Evolutionary conservation across 805 yeast genomes (phyloP).

Genomic region (Komagataella kurtzmanii): DNA sequence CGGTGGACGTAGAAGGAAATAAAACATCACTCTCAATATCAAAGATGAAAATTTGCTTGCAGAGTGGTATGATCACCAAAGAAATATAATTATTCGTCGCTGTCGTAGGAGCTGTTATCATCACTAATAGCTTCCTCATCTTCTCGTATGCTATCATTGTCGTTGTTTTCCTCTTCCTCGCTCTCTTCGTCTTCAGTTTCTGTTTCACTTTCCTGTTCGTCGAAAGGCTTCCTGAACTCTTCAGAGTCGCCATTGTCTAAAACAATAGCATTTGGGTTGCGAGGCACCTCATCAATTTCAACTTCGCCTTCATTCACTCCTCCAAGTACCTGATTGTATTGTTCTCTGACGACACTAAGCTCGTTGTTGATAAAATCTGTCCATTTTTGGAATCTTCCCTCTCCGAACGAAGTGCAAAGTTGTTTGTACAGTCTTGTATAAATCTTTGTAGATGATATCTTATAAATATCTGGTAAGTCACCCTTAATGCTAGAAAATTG

Average conservation of each 20-base stretch:
- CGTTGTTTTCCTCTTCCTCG: conserved; percentile 1
- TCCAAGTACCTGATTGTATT: conserved; percentile 44
- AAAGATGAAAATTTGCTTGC: neutral
- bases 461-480: neutral
- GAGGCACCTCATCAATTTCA: conserved; percentile 9
- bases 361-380: conserved; percentile 34
- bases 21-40: neutral
- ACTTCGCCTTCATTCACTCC: conserved; percentile 21
- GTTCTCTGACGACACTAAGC: conserved; percentile 36
- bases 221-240: conserved; percentile 21
- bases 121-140: neutral
- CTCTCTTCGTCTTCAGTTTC: conserved; percentile 2
- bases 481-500: conserved; percentile 3
- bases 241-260: conserved; percentile 10
- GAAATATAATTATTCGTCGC: conserved; percentile 3
- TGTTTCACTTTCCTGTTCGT: conserved; percentile 17
- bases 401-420: neutral
- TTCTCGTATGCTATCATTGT: neutral
- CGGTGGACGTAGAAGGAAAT: conserved; percentile 3
- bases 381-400: conserved; percentile 18
- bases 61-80: neutral
- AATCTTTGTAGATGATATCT: neutral
- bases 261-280: conserved; percentile 9
- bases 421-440: neutral
- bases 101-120: neutral